phyloP scores from a whole-genome alignment of 176 grass and related monocot species.

The Musa beccarii region DNA sequence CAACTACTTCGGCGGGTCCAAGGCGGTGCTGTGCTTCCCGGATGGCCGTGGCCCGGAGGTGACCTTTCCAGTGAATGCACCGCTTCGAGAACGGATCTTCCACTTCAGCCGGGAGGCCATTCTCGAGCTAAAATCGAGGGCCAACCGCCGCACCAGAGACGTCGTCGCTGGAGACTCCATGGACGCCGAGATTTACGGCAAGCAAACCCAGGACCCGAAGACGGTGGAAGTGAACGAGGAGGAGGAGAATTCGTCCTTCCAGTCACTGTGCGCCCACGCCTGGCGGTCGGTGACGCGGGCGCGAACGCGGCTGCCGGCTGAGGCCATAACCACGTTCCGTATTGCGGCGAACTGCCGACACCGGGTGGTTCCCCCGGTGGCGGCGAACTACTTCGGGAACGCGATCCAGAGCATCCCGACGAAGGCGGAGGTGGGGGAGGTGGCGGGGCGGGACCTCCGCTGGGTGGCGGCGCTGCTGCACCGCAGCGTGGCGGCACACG shows the following conservation, averaged over 20 bases:
- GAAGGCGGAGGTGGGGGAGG: conserved; percentile 48
- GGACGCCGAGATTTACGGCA: conserved; percentile 52
- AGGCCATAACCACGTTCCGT: conserved; percentile 55
- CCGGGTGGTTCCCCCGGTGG: conserved; percentile 46
- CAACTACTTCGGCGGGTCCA: conserved; percentile 69
- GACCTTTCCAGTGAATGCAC: conserved; percentile 66
- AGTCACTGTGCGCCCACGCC: conserved; percentile 72
- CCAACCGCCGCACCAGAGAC: conserved; percentile 27
- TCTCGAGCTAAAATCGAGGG: conserved; percentile 54
- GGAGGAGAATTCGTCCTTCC: conserved; percentile 66
- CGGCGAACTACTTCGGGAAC: conserved; percentile 72
- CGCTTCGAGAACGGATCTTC: conserved; percentile 68
- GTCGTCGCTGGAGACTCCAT: not conserved
- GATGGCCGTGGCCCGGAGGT: conserved; percentile 45
- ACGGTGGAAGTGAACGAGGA: not conserved
- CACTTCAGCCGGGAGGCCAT: conserved; percentile 56
- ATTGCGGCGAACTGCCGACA: conserved; percentile 93
- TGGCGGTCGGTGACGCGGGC: conserved; percentile 69
- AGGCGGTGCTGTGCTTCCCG: conserved; percentile 62
- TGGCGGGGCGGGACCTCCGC: conserved; percentile 37
- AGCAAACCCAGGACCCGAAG: conserved; percentile 54
- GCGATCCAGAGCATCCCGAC: conserved; percentile 90
- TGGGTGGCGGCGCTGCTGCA: conserved; percentile 54
- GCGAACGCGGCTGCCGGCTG: conserved; percentile 33
- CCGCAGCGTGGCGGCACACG: conserved; percentile 44